Percentiles rank a stretch among this genome's conserved stretches.
phyloP scores from a whole-genome alignment of 768 basidiomycete genomes.

The Phylloporus rhodoxanthus region DNA sequence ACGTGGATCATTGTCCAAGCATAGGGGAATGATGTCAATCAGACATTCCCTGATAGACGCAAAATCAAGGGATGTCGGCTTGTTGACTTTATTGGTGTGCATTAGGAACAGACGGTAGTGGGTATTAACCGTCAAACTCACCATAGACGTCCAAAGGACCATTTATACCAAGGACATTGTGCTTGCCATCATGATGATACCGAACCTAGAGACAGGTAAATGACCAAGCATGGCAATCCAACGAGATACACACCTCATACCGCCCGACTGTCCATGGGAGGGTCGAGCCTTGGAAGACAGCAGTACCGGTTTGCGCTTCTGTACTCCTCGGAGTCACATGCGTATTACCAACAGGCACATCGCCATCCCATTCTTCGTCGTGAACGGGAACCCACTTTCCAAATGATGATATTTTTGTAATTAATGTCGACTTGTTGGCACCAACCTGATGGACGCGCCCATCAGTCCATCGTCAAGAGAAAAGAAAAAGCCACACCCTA shows the following conservation, averaged over 20 bases:
- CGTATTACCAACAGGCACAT: conserved; percentile 53
- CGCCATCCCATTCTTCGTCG: conserved; percentile 90
- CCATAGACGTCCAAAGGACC: conserved; percentile 88
- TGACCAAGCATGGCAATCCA: background rate
- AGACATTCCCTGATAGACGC: conserved; percentile 59
- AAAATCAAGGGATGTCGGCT: conserved; percentile 60
- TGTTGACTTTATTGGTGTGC: conserved; percentile 41
- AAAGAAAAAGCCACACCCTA: conserved; percentile 41
- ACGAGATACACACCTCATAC: conserved; percentile 57
- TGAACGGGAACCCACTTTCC: conserved; percentile 94
- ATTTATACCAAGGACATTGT: conserved; percentile 86
- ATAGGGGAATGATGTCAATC: conserved; percentile 74
- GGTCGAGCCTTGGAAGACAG: conserved; percentile 71
- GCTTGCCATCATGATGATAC: conserved; percentile 95
- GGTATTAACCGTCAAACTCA: conserved; percentile 33
- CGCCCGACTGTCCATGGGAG: conserved; percentile 82
- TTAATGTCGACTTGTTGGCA: conserved; percentile 74
- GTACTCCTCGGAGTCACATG: conserved; percentile 31
- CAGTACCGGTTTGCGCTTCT: conserved; percentile 53
- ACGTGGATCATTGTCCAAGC: conserved; percentile 80
- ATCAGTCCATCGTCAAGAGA: background rate
- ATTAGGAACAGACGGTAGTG: background rate
- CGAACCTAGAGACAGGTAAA: conserved; percentile 47
- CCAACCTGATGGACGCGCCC: conserved; percentile 53
- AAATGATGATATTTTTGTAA: conserved; percentile 79